Evolutionary conservation across 106 monocot species (phyloP), one percentile per base, ranked within the genome.

Genomic region (Agapanthus africanus): DNA sequence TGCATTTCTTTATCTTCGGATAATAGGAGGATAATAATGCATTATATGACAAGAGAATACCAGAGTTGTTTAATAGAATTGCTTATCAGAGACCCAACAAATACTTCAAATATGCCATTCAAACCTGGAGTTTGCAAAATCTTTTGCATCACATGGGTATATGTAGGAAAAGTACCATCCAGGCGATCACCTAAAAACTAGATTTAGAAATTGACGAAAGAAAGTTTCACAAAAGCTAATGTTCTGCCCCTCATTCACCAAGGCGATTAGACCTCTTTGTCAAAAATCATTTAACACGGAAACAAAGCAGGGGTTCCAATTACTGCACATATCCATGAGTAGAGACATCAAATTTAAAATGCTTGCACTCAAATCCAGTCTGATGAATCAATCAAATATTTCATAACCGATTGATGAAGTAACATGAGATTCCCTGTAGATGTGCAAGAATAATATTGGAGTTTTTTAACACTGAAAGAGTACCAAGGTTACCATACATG

Each of bases 401-500:
- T 54, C 30, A 30, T 13, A 30, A 57, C n/a, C 27, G 0, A 13
- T n/a, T 27, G 30, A 57, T 30, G 30, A 1, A 10, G 30, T 28
- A 57, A 57, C 4, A 57, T 57, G 56, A 57, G 9, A 31, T 30
- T 26, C 31, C 28, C 28, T 30, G 11, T 31, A 57, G 30, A 57
- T 57, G 30, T 50, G 22, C n/a, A 19, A 50, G n/a, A 50, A 19
- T 50, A 50, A 63, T 63, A 30, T 18, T 39, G 1, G 26, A 57
- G 28, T 36, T 34, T 72, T 38, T 36, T 16, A 61, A 30, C 25
- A 63, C 33, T 0, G 32, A 52, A 71, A 40, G n/a, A 73, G 7
- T 49, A 41, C 5, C 56, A 14, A 41, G 36, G 50, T n/a, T 37
- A 59, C 50, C 73, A 42, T 94, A 95, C 95, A 77, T 95, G 77